Conservation (phyloP, 495 filamentous ascomycete species). For the Penicillium waksmanii region DNA sequence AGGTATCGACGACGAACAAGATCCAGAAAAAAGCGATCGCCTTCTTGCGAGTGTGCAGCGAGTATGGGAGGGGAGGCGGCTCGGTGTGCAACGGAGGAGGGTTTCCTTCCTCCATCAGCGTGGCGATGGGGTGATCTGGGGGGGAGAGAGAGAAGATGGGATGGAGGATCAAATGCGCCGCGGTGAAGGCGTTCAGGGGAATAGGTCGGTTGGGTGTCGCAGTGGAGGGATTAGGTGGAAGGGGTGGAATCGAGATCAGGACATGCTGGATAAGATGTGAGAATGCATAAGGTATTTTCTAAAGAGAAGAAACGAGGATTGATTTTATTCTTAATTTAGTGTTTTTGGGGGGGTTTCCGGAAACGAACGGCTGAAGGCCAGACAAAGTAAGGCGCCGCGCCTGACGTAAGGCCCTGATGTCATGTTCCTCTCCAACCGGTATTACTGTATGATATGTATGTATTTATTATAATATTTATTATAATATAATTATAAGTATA, state of each 20-base stretch:
- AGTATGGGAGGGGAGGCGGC: constrained; percentile 62
- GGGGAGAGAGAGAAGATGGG: background rate
- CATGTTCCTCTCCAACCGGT: constrained; percentile 10
- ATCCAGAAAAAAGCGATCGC: constrained; percentile 62
- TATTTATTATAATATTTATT: no score
- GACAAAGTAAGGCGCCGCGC: constrained; percentile 8
- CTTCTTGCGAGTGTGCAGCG: constrained; percentile 55
- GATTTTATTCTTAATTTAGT: background rate
- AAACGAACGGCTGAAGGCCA: constrained; percentile 21
- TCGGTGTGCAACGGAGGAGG: constrained; percentile 23
- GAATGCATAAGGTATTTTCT: background rate
- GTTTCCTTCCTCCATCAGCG: constrained; percentile 43
- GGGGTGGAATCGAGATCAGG: constrained; percentile 5
- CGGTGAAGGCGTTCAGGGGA: background rate
- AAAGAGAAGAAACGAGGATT: background rate
- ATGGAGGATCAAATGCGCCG: constrained; percentile 7
- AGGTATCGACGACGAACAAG: constrained; percentile 56
- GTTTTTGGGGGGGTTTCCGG: constrained; percentile 15
- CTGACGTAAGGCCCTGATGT: constrained; percentile 34
- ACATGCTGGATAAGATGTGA: constrained; percentile 18
- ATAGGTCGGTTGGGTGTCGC: no score
- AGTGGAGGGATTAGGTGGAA: background rate
- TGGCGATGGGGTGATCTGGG: constrained; percentile 23
- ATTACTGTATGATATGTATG: no score
- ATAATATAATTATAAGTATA: no score